These are phyloP conservation scores for Kodamaea plutei DNA, from an alignment of 1,139 yeast genomes.

Conservation along the genomic window DNA sequence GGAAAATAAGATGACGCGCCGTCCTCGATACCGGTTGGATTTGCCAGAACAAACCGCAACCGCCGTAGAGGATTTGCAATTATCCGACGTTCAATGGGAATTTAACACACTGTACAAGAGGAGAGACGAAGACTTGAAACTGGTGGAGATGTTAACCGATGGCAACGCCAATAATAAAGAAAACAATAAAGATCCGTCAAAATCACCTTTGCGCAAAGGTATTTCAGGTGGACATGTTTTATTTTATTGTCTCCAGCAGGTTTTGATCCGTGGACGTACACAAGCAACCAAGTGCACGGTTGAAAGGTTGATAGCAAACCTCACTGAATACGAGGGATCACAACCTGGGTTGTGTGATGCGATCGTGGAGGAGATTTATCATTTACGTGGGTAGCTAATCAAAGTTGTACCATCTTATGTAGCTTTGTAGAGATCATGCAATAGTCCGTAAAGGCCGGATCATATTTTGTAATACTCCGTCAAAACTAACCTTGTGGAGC, in stretches of 20 bases:
- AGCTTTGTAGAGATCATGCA: too few relatives aligned
- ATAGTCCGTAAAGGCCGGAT: neutral
- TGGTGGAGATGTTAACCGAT: slow-evolving; percentile 1
- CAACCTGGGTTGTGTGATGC: slow-evolving; percentile 65
- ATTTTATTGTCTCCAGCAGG: slow-evolving; percentile 37
- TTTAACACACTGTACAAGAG: neutral
- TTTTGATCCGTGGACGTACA: slow-evolving; percentile 46
- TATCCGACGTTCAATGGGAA: neutral
- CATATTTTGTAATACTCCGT: neutral
- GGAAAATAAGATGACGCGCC: slow-evolving; percentile 3
- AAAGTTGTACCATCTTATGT: too few relatives aligned
- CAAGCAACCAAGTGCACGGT: slow-evolving; percentile 45
- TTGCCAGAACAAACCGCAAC: neutral
- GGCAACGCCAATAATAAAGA: too few relatives aligned
- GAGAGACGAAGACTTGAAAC: too few relatives aligned
- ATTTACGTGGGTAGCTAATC: too few relatives aligned
- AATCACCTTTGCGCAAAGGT: neutral
- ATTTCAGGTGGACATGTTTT: slow-evolving; percentile 24
- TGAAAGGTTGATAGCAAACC: slow-evolving; percentile 30
- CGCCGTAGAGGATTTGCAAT: too few relatives aligned
- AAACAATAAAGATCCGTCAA: too few relatives aligned
- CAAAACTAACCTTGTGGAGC: too few relatives aligned
- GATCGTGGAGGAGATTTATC: slow-evolving; percentile 51
- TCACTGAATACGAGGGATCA: slow-evolving; percentile 42
- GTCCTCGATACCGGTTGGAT: slow-evolving; percentile 10